Base-by-base conservation (phyloP, 2,329 filamentous ascomycete species). In the Knufia petricola region DNA sequence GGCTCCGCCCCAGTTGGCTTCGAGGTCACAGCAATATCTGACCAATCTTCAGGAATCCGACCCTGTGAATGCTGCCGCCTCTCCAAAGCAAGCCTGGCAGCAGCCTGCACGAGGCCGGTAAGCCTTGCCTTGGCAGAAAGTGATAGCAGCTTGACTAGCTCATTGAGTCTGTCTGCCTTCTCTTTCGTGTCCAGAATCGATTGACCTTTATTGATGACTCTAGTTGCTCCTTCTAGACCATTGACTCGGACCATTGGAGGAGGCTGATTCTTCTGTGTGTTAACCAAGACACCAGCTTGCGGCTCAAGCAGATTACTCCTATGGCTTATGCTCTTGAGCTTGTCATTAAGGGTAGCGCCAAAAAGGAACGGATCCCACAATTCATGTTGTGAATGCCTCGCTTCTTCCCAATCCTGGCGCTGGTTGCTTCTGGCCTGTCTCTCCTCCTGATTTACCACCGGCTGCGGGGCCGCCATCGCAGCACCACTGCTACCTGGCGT, bases 41-140 rank as follows among this genome's bases (percentile, higher is more conserved):
- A 66, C 79, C 88, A 92, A 48, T 89, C 85, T 8, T 78, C 72
- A 2, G 87, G 85, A 4, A 95, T 73, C 26, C 82, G 70, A 1
- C 89, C 90, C 63, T 94, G 84, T 1, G 88, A 86, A 17, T 84
- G 85, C 52, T 76, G 80, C 61, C 86, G 84, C 47, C 90, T 79
- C 51, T 79, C 84, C 51, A 75, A 74, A 2, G 87, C 78, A 39
- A 94, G 68, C 8, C 75, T 75, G 48, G 81, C 78, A 9, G 87
- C 81, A 58, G 95, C 88, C 60, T 89, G 84, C 2, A 95, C 62
- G 24, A 95, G 67, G 10, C 81, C 78, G 46, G 85, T 76, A 31
- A 95, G 59, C 23, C 87, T 78, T 58, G 94, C 84, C 61, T 90
- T 87, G 8, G 87, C 82, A 15, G 86, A 85, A 49, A 95, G 76